Evolutionary conservation across 1,284 basidiomycete genomes (phyloP).

Genomic region (Cutaneotrichosporon sp.): DNA sequence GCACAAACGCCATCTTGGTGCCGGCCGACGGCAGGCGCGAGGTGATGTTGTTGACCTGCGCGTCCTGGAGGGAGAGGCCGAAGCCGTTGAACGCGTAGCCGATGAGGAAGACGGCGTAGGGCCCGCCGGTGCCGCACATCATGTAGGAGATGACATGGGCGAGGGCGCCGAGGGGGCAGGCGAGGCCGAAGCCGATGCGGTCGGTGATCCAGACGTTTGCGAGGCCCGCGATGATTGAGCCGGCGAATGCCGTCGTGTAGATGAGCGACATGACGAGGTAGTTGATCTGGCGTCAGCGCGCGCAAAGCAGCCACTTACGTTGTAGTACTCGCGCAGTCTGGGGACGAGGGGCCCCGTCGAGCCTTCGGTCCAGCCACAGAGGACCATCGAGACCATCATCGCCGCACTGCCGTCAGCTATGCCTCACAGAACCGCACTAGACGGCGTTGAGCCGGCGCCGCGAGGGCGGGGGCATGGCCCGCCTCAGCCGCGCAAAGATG

Average conservation of each 20-base stretch:
- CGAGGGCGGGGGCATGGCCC: constrained; percentile 11
- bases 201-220: constrained; percentile 62
- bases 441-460: neutral
- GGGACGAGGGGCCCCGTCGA: constrained; percentile 24
- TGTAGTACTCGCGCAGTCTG: constrained; percentile 22
- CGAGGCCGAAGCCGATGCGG: constrained; percentile 64
- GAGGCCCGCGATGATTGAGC: constrained; percentile 14
- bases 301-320: constrained; percentile 8
- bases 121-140: constrained; percentile 17
- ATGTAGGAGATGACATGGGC: constrained; percentile 12
- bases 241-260: constrained; percentile 18
- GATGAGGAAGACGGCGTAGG: constrained; percentile 20
- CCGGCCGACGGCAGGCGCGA: constrained; percentile 22
- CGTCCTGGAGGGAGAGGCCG: constrained; percentile 22
- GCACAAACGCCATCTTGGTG: constrained; percentile 27
- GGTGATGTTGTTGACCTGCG: constrained; percentile 26
- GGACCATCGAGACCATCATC: constrained; percentile 20
- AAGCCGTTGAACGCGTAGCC: constrained; percentile 21
- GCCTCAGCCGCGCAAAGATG: constrained; percentile 19
- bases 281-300: constrained; percentile 16
- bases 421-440: neutral
- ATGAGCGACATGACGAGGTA: constrained; percentile 25
- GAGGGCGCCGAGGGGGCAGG: constrained; percentile 32
- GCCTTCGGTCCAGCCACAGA: constrained; percentile 27
- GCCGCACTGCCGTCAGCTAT: constrained; percentile 12